Conservation (phyloP, 805 yeast species). For the Yarrowia porcina region DNA sequence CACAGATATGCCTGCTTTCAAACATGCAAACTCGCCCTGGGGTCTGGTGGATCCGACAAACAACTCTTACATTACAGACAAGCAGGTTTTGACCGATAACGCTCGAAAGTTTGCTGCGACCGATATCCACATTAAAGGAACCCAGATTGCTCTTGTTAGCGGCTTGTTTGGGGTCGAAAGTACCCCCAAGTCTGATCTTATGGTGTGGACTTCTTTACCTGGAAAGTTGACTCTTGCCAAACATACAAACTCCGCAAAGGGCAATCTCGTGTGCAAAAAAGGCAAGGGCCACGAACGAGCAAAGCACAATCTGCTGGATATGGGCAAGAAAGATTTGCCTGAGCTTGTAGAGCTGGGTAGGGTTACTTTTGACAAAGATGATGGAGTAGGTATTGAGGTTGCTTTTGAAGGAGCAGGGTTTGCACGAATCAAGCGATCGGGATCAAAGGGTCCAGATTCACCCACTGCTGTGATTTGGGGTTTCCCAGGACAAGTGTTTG, state of each 20-base stretch:
- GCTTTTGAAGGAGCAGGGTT: slow-evolving; percentile 16
- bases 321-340: background rate
- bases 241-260: slow-evolving; percentile 14
- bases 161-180: background rate
- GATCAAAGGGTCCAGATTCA: background rate
- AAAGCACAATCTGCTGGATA: background rate
- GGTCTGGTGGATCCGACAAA: background rate
- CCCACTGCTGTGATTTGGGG: slow-evolving; percentile 14
- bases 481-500: slow-evolving; percentile 16
- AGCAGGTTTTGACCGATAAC: background rate
- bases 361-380: background rate
- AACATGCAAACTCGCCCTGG: slow-evolving; percentile 5
- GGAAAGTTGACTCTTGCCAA: background rate
- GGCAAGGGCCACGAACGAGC: background rate
- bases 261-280: background rate
- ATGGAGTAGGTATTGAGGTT: slow-evolving; percentile 2
- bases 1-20: slow-evolving; percentile 11
- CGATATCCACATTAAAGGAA: background rate
- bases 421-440: background rate
- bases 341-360: slow-evolving; percentile 3
- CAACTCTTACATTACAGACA: slow-evolving; percentile 4
- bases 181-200: background rate
- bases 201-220: slow-evolving; percentile 11
- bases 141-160: background rate
- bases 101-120: background rate